These are phyloP conservation scores for Colletotrichum godetiae DNA, from an alignment of 2,329 filamentous ascomycete species.

Conservation along the genomic window DNA sequence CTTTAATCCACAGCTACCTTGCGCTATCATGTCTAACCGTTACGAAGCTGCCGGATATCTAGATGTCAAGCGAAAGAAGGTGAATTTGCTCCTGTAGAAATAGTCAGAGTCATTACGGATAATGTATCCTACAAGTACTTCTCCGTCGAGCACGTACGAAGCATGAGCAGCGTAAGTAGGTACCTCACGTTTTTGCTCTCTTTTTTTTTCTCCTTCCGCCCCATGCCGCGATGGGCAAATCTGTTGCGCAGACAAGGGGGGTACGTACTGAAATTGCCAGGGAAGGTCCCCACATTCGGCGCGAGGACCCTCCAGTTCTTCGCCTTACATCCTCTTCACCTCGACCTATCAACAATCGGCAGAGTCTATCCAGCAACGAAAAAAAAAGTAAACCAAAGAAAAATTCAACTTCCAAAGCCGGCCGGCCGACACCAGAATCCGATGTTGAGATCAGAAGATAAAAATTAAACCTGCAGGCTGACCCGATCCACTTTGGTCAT, in stretches of 20 bases:
- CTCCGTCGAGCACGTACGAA: neutral
- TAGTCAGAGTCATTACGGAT: neutral
- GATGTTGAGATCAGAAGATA: neutral
- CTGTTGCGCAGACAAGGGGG: slow-evolving; percentile 6
- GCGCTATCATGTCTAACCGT: neutral
- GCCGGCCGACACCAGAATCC: neutral
- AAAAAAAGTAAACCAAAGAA: neutral
- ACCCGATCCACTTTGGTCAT: slow-evolving; percentile 13
- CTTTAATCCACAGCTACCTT: slow-evolving; percentile 6
- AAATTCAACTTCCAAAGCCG: slow-evolving; percentile 1
- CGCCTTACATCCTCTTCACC: slow-evolving; percentile 12
- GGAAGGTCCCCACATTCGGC: slow-evolving; percentile 27
- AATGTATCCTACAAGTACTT: slow-evolving; percentile 1
- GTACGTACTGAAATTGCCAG: slow-evolving; percentile 16
- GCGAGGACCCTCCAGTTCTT: slow-evolving; percentile 28
- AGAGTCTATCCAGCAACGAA: slow-evolving; percentile 7
- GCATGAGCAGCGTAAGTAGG: neutral
- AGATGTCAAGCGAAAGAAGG: neutral
- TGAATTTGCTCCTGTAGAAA: neutral
- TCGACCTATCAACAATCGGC: slow-evolving; percentile 30
- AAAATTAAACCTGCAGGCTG: neutral
- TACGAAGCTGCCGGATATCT: neutral
- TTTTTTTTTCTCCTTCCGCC: slow-evolving; percentile 1
- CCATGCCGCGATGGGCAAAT: neutral
- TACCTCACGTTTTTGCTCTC: neutral